A percentile compares a stretch with the other conserved stretches of the same genome.
These are phyloP conservation scores for Solanum pennellii DNA, from an alignment of 257 asterid species.

Conservation along the genomic window DNA sequence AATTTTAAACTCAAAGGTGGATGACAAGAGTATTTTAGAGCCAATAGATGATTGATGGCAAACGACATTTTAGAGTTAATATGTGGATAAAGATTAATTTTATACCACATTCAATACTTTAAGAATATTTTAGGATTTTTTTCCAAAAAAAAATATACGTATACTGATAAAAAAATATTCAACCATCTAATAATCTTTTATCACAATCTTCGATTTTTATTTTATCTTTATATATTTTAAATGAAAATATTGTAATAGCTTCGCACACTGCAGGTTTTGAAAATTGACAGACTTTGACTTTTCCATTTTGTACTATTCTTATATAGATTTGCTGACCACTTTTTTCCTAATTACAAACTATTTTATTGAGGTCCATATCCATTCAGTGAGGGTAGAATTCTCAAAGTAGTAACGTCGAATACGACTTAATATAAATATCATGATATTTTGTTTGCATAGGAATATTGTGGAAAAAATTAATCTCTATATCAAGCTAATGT, in stretches of 20 bases:
- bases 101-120: too few relatives aligned
- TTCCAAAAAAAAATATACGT: too few relatives aligned
- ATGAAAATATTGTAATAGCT: background rate
- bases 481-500: too few relatives aligned
- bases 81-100: rapidly evolving
- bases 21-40: too few relatives aligned
- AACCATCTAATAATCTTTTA: background rate
- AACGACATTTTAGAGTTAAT: rapidly evolving
- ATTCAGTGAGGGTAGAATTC: background rate
- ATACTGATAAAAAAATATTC: rapidly evolving
- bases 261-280: background rate
- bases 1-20: too few relatives aligned
- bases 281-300: background rate
- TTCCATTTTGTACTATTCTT: too few relatives aligned
- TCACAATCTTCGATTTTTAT: background rate
- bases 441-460: background rate
- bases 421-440: background rate
- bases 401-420: background rate
- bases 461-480: background rate
- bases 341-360: background rate
- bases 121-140: too few relatives aligned
- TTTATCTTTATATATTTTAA: background rate
- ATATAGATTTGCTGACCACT: background rate
- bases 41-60: rapidly evolving
- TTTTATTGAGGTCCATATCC: background rate